phyloP scores from a whole-genome alignment of 495 filamentous ascomycete genomes.

The Thermothielavioides terrestris region DNA sequence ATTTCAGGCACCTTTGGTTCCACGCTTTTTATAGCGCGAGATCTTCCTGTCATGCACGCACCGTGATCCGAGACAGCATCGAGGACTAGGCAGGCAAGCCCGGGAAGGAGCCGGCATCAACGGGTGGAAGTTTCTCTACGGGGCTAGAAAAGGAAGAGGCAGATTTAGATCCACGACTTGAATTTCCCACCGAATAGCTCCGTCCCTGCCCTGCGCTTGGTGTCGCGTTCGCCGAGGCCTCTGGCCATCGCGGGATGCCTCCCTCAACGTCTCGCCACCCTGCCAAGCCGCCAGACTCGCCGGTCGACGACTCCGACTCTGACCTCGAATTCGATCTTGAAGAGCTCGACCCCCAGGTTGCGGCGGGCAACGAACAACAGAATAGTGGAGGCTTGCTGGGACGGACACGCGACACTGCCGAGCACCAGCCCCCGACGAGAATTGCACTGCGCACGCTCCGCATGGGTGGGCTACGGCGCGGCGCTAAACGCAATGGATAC shows the following conservation, averaged over 20 bases:
- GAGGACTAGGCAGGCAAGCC: neutral
- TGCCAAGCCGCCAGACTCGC: slow-evolving; percentile 44
- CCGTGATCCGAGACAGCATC: neutral
- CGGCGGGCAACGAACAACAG: slow-evolving; percentile 18
- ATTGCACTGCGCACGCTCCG: slow-evolving; percentile 67
- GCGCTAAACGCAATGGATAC: slow-evolving; percentile 46
- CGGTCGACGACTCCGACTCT: slow-evolving; percentile 48
- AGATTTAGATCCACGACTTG: too few species aligned
- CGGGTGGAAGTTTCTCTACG: too few species aligned
- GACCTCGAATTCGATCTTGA: slow-evolving; percentile 65
- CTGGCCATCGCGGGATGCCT: slow-evolving; percentile 45
- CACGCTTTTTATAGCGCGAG: neutral
- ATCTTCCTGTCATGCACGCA: neutral
- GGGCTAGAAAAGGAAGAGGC: too few species aligned
- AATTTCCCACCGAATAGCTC: neutral
- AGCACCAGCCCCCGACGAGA: slow-evolving; percentile 45
- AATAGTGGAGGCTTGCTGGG: slow-evolving; percentile 31
- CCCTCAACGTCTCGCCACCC: slow-evolving; percentile 40
- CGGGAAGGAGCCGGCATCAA: neutral
- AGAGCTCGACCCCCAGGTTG: slow-evolving; percentile 57
- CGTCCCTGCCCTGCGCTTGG: neutral
- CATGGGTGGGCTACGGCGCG: slow-evolving; percentile 46
- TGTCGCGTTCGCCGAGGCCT: slow-evolving; percentile 4
- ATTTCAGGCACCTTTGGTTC: neutral
- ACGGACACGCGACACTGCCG: slow-evolving; percentile 29